Evolutionary conservation across 257 asterid species (phyloP).

Genomic region (Gentiana straminea): DNA sequence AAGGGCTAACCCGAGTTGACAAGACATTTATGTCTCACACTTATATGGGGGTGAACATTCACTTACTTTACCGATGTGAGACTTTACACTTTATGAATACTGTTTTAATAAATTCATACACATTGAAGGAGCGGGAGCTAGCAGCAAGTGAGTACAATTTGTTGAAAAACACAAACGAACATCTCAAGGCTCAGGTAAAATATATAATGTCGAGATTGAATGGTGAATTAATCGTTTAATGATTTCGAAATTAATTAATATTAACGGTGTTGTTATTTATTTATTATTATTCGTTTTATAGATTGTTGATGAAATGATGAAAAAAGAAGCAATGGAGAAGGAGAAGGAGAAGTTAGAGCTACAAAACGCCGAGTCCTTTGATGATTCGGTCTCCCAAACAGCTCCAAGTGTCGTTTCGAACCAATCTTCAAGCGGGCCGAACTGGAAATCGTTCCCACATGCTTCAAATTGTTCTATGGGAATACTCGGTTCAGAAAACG

Average conservation of each 20-base stretch:
- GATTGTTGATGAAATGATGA: constrained; percentile 27
- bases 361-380: constrained; percentile 9
- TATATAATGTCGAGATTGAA: background rate
- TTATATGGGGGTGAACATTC: too few relatives aligned
- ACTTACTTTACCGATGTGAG: too few relatives aligned
- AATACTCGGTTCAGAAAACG: constrained; percentile 18
- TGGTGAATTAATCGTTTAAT: background rate
- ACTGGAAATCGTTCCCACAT: constrained; percentile 35
- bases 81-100: background rate
- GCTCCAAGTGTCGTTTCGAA: constrained; percentile 13
- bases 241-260: too few relatives aligned
- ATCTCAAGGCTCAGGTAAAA: constrained; percentile 40
- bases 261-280: background rate
- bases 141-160: constrained; percentile 27
- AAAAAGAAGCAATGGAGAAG: constrained; percentile 16
- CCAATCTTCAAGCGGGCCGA: constrained; percentile 32
- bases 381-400: constrained; percentile 13
- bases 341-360: constrained; percentile 11
- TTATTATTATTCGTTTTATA: constrained; percentile 11
- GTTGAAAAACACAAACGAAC: constrained; percentile 29
- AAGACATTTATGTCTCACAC: too few relatives aligned
- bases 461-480: constrained; percentile 18
- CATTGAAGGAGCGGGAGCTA: constrained; percentile 46
- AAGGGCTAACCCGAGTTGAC: too few relatives aligned
- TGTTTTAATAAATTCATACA: background rate